phyloP scores from a whole-genome alignment of 345 rosid genomes.

The Noccaea bulbosa region DNA sequence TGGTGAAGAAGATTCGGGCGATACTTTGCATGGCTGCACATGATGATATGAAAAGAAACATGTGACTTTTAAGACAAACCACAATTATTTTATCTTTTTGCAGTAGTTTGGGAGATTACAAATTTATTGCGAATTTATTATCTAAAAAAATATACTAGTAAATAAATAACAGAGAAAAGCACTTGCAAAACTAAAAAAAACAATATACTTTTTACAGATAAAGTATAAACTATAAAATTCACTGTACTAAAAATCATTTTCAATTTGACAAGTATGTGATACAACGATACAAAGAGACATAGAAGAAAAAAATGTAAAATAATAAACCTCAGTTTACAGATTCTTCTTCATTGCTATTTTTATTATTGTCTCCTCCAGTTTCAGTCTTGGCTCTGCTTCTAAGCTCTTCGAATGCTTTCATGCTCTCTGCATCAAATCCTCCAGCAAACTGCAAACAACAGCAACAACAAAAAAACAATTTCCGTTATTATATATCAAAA shows the following conservation, averaged over 20 bases:
- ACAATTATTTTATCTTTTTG: slow-evolving; percentile 40
- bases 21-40: slow-evolving; percentile 45
- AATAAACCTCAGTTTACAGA: slow-evolving; percentile 38
- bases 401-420: slow-evolving; percentile 96
- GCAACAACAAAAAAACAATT: slow-evolving; percentile 14
- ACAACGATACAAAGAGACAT: not conserved
- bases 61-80: slow-evolving; percentile 43
- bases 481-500: not conserved
- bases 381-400: slow-evolving; percentile 70
- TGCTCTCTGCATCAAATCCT: slow-evolving; percentile 97
- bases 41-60: slow-evolving; percentile 41
- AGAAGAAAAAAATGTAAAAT: slow-evolving; percentile 20
- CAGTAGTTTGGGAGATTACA: slow-evolving; percentile 42
- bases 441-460: slow-evolving; percentile 78
- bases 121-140: slow-evolving; percentile 40
- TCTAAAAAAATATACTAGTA: not conserved
- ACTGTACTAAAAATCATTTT: slow-evolving; percentile 39
- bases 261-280: slow-evolving; percentile 22
- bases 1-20: slow-evolving; percentile 45
- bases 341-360: slow-evolving; percentile 28
- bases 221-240: slow-evolving; percentile 22
- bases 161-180: not conserved
- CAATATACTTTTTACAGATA: not conserved
- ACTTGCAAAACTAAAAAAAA: slow-evolving; percentile 1
- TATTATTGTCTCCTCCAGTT: slow-evolving; percentile 46